Conservation (phyloP, 2,329 filamentous ascomycete species). For the Curvularia spicifera region DNA sequence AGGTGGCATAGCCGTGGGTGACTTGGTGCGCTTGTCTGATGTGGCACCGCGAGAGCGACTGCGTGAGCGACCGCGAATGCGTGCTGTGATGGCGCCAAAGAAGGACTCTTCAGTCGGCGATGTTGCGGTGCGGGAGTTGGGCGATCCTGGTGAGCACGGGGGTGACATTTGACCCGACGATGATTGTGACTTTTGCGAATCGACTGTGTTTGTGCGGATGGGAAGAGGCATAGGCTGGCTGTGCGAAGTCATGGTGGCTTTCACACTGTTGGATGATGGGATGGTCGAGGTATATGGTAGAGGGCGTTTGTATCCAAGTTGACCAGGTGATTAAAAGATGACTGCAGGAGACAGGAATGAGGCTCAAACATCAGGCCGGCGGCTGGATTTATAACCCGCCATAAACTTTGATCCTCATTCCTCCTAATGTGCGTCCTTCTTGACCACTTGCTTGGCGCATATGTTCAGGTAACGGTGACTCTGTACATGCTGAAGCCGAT, state of each 20-base stretch:
- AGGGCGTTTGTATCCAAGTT: background rate
- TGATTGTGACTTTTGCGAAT: conserved; percentile 35
- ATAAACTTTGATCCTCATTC: conserved; percentile 11
- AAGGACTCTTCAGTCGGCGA: conserved; percentile 44
- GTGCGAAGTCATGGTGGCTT: conserved; percentile 34
- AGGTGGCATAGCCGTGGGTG: conserved; percentile 34
- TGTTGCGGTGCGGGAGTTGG: conserved; percentile 26
- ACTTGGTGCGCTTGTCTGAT: conserved; percentile 39
- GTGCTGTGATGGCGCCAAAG: conserved; percentile 46
- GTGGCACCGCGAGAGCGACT: conserved; percentile 38
- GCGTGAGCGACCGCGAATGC: conserved; percentile 44
- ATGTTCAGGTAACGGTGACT: conserved; percentile 39
- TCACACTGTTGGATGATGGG: background rate
- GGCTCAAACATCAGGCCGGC: conserved; percentile 32
- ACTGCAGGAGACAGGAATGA: conserved; percentile 31
- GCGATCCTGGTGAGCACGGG: conserved; percentile 27
- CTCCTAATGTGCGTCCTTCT: conserved; percentile 20
- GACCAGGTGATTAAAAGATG: conserved; percentile 5
- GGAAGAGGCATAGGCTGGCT: conserved; percentile 39
- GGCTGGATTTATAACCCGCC: conserved; percentile 27
- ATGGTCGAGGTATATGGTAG: background rate
- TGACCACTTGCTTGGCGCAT: conserved; percentile 36
- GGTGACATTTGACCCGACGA: conserved; percentile 37
- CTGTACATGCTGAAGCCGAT: conserved; percentile 2
- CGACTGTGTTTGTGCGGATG: conserved; percentile 38